Percentiles rank a stretch among this genome's conserved stretches.
Evolutionary conservation across 2,329 filamentous ascomycete genomes (phyloP).

Genomic region (Alternaria triticina): DNA sequence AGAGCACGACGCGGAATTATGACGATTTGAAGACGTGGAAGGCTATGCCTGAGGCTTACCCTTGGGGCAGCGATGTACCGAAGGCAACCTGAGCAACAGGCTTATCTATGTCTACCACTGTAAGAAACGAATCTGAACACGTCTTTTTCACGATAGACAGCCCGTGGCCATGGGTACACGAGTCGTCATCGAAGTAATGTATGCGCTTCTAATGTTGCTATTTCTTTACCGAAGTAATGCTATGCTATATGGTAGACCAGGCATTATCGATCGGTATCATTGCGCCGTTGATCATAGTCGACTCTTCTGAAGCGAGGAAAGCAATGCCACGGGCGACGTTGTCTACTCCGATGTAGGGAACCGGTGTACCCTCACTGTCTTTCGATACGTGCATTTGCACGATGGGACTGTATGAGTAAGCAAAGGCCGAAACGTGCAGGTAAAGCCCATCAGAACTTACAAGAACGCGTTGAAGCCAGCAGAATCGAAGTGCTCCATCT

Average conservation of each 20-base stretch:
- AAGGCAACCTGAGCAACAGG: not conserved
- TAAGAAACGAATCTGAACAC: not conserved
- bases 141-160: not conserved
- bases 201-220: not conserved
- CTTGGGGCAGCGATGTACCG: slow-evolving; percentile 46
- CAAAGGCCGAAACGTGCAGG: not conserved
- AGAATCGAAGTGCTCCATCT: slow-evolving; percentile 30
- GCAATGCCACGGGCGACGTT: slow-evolving; percentile 32
- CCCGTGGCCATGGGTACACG: not conserved
- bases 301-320: slow-evolving; percentile 32
- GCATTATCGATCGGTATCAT: slow-evolving; percentile 32
- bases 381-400: slow-evolving; percentile 32
- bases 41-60: slow-evolving; percentile 55
- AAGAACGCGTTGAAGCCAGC: slow-evolving; percentile 28
- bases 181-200: not conserved
- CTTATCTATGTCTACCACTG: not conserved
- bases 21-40: slow-evolving; percentile 54
- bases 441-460: slow-evolving; percentile 11
- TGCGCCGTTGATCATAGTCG: slow-evolving; percentile 30
- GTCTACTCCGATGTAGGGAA: slow-evolving; percentile 25
- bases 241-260: slow-evolving; percentile 34
- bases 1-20: slow-evolving; percentile 55
- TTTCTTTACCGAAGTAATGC: not conserved
- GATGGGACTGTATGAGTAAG: slow-evolving; percentile 22
- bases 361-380: slow-evolving; percentile 28